Base-by-base conservation (phyloP, 257 asterid genomes). In the Salvia hispanica region DNA sequence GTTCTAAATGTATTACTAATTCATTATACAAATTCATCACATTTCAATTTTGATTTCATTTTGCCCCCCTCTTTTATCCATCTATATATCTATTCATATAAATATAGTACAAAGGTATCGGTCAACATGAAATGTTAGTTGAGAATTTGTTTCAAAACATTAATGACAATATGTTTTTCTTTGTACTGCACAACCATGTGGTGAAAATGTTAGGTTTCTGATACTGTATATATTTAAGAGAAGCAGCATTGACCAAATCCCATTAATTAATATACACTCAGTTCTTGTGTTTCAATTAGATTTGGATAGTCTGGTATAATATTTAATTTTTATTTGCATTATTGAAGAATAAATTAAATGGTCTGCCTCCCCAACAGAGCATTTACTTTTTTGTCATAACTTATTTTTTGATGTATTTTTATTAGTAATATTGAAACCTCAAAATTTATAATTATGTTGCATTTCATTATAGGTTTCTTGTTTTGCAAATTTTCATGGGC, bases 171-270 rank as follows among this genome's bases (percentile, higher is more conserved):
- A 60, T 62, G 56, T 63, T 40, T 40, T 48, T 25, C 2, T 25
- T 25, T 28, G 57, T 52, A 58, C 66, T 75, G 80, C 69, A 72
- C 76, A 68, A 72, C 45, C 83, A 79, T 72, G 74, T 75, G 80
- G 72, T 63, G 66, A 45, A 42, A n/a, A 0, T 4, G 48, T 45
- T 57, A 68, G 48, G 65, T 68, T 68, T 68, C 65, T 44, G 65
- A 39, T 55, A 56, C 42, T 58, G 47, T 39, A 39, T 39, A 14
- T 39, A 40, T 40, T 7, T 40, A 40, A 40, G 2, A 7, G 6
- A 34, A 2, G 31, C 65, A 9, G 39, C 73, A 58, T 58, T 69
- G 59, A 69, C 73, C 73, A 69, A 45, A 58, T 58, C 50, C 5
- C 16, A 42, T 45, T 16, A 45, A 44, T 45, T 69, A 69, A 33